These are phyloP conservation scores for Solanum virginianum DNA, from an alignment of 257 asterid genomes.

Conservation along the genomic window DNA sequence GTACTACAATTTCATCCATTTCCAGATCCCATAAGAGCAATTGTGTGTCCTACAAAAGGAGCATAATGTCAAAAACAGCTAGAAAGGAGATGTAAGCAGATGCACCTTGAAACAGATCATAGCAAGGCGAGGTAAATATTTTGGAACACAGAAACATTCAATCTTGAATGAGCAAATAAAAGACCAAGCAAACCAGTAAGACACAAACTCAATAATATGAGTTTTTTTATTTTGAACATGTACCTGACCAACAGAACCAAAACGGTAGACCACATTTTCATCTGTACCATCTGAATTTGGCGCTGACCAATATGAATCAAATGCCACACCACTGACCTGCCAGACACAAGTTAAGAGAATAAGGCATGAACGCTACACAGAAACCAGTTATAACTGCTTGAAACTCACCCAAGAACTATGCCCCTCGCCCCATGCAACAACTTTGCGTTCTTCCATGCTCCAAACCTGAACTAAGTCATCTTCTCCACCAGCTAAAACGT, in stretches of 20 bases:
- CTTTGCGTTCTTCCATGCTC: constrained; percentile 95
- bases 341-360: constrained; percentile 6
- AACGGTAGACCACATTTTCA: constrained; percentile 82
- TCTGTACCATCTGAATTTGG: constrained; percentile 81
- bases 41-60: constrained; percentile 59
- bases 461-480: constrained; percentile 99
- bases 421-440: constrained; percentile 99
- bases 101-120: background rate
- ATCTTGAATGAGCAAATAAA: background rate
- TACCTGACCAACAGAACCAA: constrained; percentile 99
- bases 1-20: constrained; percentile 95
- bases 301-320: constrained; percentile 89
- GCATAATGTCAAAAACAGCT: background rate
- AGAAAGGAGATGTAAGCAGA: background rate
- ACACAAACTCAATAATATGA: background rate
- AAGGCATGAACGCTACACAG: constrained; percentile 2
- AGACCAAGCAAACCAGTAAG: background rate
- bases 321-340: constrained; percentile 98
- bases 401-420: constrained; percentile 96
- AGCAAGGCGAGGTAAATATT: background rate
- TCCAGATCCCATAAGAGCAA: constrained; percentile 96
- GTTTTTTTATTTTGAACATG: background rate
- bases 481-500: constrained; percentile 97
- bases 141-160: background rate
- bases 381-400: background rate